These are phyloP conservation scores for Annulohypoxylon bovei DNA, from an alignment of 495 filamentous ascomycete species.

Conservation along the genomic window DNA sequence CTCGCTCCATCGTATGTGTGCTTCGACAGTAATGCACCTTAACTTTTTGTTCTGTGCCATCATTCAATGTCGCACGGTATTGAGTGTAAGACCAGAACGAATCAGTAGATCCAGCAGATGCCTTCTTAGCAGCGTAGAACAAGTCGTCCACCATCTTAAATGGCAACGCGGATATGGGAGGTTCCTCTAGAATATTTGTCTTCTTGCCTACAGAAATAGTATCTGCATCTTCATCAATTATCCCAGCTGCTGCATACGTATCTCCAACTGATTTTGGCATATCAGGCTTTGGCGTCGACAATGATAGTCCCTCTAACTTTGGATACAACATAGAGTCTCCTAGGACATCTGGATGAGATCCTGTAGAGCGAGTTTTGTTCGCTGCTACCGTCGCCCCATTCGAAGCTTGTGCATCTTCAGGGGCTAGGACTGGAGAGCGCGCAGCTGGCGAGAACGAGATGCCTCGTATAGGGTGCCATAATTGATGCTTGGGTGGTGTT, in stretches of 20 bases:
- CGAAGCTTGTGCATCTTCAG: slow-evolving; percentile 14
- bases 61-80: slow-evolving; percentile 61
- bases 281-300: background rate
- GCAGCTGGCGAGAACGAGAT: slow-evolving; percentile 49
- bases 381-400: background rate
- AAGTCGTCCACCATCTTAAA: slow-evolving; percentile 58
- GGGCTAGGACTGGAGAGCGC: slow-evolving; percentile 22
- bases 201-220: slow-evolving; percentile 4
- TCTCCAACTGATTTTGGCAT: background rate
- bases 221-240: slow-evolving; percentile 16
- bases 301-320: slow-evolving; percentile 7
- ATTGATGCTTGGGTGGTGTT: slow-evolving; percentile 39
- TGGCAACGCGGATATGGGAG: slow-evolving; percentile 50
- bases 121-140: slow-evolving; percentile 56
- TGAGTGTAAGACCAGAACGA: slow-evolving; percentile 74
- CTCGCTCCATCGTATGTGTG: slow-evolving; percentile 69
- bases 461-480: slow-evolving; percentile 54
- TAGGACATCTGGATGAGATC: background rate
- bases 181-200: slow-evolving; percentile 11
- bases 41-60: slow-evolving; percentile 54
- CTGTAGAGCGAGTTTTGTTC: background rate
- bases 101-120: slow-evolving; percentile 50
- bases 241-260: background rate
- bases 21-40: slow-evolving; percentile 80
- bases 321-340: slow-evolving; percentile 3